Base-by-base conservation (phyloP, 768 basidiomycete genomes). In the Suillus discolor region DNA sequence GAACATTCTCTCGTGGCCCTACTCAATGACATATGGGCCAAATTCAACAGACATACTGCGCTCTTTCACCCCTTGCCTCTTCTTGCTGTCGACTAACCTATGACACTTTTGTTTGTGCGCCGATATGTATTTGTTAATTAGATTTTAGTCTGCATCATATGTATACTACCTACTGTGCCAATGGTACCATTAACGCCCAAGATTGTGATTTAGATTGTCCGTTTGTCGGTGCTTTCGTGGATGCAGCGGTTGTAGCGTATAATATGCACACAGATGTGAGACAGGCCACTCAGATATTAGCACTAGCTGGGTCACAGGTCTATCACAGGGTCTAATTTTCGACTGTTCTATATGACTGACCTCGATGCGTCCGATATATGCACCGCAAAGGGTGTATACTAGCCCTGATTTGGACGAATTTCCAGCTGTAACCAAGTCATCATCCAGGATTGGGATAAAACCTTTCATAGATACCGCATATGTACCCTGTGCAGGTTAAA, bases 21-120 rank as follows among this genome's bases (percentile, higher is more conserved):
- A n/a, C 47, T 49, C 23, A 13, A 12, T 49, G 47, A 49, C 11
- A 49, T 49, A 49, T 49, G 47, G 47, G n/a, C 47, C 4, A 20
- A 60, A 60, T 60, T 60, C 16, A 15, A 20, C 57, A 60, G 57
- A 15, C 57, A 60, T n/a, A 36, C 28, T 11, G 34, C 57, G 6
- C 57, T 60, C 16, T 60, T n/a, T 60, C 23, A 60, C 9, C 20
- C 57, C 23, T 60, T 8, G 3, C 57, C 57, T 42, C 57, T 60
- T 9, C 8, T 60, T 13, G 23, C 11, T 49, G 47, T 13, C 23
- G 6, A 49, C 5, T 5, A 49, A 49, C 47, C 47, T 25, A 49
- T n/a, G 47, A 49, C 23, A 13, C 45, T 47, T 20, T 13, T 42
- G 23, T 49, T 49, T 23, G 47, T 23, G 12, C 12, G 47, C 12